phyloP scores from a whole-genome alignment of 2,329 filamentous ascomycete genomes.

The Claviceps sp. region DNA sequence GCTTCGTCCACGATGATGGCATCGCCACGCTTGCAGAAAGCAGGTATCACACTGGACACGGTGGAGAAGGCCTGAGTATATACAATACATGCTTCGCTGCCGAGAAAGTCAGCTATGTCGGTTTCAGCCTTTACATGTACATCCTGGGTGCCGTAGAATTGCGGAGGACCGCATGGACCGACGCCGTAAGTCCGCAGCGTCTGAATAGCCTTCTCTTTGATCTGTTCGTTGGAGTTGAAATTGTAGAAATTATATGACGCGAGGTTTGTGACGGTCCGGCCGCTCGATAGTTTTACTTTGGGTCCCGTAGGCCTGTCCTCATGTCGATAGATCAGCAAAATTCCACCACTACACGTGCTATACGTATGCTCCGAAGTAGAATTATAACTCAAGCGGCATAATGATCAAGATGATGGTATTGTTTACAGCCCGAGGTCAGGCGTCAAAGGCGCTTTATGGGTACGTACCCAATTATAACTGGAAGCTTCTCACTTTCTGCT shows the following conservation, averaged over 20 bases:
- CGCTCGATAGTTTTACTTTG: slow-evolving; percentile 76
- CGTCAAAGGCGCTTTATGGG: neutral
- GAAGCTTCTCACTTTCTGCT: slow-evolving; percentile 68
- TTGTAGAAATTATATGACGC: slow-evolving; percentile 98
- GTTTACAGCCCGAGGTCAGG: neutral
- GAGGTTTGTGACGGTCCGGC: slow-evolving; percentile 83
- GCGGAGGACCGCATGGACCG: slow-evolving; percentile 88
- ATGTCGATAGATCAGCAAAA: neutral
- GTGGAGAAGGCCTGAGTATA: slow-evolving; percentile 95
- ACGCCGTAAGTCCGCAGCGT: slow-evolving; percentile 92
- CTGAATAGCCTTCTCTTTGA: slow-evolving; percentile 91
- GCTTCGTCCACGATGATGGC: slow-evolving; percentile 92
- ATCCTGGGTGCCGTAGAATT: slow-evolving; percentile 97
- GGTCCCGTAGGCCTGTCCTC: slow-evolving; percentile 64
- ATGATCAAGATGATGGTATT: neutral
- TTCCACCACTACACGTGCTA: neutral
- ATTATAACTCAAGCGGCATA: neutral
- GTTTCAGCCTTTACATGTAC: slow-evolving; percentile 95
- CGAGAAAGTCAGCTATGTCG: slow-evolving; percentile 82
- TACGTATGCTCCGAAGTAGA: neutral
- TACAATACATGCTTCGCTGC: slow-evolving; percentile 79
- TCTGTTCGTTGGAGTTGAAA: slow-evolving; percentile 78
- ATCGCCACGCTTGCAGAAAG: slow-evolving; percentile 93
- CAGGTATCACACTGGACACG: slow-evolving; percentile 90
- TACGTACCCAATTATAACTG: slow-evolving; percentile 72